Evolutionary conservation across 108 stramenopile species (phyloP), one percentile per base, ranked within the genome.

Genomic region (Skeletonema tropicum): DNA sequence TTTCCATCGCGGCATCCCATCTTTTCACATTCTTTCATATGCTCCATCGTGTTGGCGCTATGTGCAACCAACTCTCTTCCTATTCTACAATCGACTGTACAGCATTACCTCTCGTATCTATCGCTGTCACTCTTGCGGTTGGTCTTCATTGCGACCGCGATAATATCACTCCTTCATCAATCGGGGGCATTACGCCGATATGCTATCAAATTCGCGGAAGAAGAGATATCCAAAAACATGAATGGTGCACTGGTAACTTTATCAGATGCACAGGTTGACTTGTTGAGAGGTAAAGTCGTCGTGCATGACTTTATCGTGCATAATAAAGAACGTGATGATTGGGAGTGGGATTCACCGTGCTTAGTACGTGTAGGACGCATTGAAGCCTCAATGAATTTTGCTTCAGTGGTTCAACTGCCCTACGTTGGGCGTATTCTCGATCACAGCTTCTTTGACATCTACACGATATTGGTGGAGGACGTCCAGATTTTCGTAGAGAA

Each of bases 311-410:
- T 79, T 38, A 46, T 79, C 12, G 35, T 77, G 21, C 83, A 83
- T 46, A 79, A 79, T 29, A 79, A 79, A 38, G 76, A 83, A 26
- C 77, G 83, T 6, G 52, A 69, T 33, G 57, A 57, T 13, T 83
- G 83, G 83, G 69, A 73, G 12, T 83, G 83, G 83, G 83, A 83
- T 58, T 83, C 83, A 13, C 83, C 83, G 1, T 80, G 77, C 39
- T 49, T 83, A 11, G 78, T 68, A 33, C 35, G 83, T 9, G 77
- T 73, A 0, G 83, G 83, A 19, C 73, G 78, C 26, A 75, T 83
- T 23, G 77, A 83, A 39, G 78, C 58, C 15, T 75, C 77, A 7
- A 21, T 79, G 15, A 79, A 79, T 52, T 75, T 83, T 66, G 46
- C 74, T 14, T 83, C 83, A 0, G 59, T 76, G 1, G 74, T 81